phyloP scores from a whole-genome alignment of 345 rosid genomes.

The Eucalyptus virginea region DNA sequence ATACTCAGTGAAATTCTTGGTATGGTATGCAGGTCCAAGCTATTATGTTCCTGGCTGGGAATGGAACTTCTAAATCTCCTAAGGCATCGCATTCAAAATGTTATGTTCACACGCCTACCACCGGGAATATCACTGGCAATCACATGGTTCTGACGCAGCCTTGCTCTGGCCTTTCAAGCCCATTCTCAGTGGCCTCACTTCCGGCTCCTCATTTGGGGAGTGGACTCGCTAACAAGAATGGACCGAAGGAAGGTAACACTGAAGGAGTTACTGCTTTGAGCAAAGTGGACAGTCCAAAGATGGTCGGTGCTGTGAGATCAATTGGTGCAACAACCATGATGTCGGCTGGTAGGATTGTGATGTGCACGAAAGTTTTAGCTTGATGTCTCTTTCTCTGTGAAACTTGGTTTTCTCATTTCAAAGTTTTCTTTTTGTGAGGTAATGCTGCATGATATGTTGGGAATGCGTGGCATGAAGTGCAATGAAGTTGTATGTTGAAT shows the following conservation, averaged over 20 bases:
- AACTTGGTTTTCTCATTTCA: not conserved
- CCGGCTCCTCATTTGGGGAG: slow-evolving; percentile 28
- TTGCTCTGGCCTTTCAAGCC: slow-evolving; percentile 26
- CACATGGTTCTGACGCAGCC: slow-evolving; percentile 12
- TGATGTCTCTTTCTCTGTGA: not conserved
- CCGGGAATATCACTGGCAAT: slow-evolving; percentile 12
- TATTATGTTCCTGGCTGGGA: slow-evolving; percentile 65
- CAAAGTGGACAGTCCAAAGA: slow-evolving; percentile 22
- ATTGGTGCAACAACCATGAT: slow-evolving; percentile 20
- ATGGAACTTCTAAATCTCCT: slow-evolving; percentile 16
- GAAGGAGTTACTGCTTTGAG: slow-evolving; percentile 5
- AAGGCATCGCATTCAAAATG: slow-evolving; percentile 8
- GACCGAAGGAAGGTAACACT: not conserved
- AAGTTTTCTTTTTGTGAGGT: not conserved
- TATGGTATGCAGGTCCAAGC: slow-evolving; percentile 56
- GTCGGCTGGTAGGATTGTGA: slow-evolving; percentile 39
- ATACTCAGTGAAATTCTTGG: not conserved
- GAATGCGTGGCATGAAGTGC: not conserved
- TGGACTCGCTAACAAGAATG: slow-evolving; percentile 22
- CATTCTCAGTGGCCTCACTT: slow-evolving; percentile 47
- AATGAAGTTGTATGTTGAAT: not conserved
- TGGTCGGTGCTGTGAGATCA: slow-evolving; percentile 11
- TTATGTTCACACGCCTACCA: slow-evolving; percentile 15
- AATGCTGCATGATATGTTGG: not conserved
- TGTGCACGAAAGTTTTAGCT: not conserved